phyloP scores from a whole-genome alignment of 306 rosid species.

The cucumber (Cucumis sativus) region DNA sequence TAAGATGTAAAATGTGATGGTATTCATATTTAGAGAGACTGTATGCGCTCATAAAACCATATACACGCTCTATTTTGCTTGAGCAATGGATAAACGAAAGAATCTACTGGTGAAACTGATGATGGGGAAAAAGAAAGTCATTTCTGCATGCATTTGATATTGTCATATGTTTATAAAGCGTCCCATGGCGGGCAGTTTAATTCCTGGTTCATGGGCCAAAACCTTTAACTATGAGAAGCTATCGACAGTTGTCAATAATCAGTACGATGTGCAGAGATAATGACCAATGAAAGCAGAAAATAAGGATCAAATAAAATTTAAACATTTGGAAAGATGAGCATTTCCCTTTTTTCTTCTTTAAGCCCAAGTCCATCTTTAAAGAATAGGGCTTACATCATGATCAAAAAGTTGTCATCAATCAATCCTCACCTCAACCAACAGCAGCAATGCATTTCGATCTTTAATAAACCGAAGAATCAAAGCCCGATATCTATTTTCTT shows the following conservation, averaged over 20 bases:
- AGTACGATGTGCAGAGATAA: background rate
- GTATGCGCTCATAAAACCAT: background rate
- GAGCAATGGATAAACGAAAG: background rate
- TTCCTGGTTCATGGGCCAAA: background rate
- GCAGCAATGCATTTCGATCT: slow-evolving; percentile 70
- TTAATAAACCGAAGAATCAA: slow-evolving; percentile 73
- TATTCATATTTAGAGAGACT: background rate
- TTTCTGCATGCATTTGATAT: background rate
- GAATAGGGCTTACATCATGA: background rate
- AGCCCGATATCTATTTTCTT: slow-evolving; percentile 48
- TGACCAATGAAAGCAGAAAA: background rate
- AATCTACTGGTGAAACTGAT: background rate
- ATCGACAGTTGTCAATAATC: background rate
- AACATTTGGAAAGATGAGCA: background rate
- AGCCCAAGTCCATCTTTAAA: background rate
- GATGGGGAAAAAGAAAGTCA: background rate
- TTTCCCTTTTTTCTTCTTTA: background rate
- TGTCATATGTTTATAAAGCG: background rate
- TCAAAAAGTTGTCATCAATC: background rate
- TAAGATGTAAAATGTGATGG: background rate
- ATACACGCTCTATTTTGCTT: background rate
- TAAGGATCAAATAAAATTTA: background rate
- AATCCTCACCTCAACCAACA: slow-evolving; percentile 72
- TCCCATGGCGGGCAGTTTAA: background rate
- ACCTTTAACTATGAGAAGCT: background rate